Base-by-base conservation (phyloP, 1,284 basidiomycete genomes). In the Coriolopsis trogii region DNA sequence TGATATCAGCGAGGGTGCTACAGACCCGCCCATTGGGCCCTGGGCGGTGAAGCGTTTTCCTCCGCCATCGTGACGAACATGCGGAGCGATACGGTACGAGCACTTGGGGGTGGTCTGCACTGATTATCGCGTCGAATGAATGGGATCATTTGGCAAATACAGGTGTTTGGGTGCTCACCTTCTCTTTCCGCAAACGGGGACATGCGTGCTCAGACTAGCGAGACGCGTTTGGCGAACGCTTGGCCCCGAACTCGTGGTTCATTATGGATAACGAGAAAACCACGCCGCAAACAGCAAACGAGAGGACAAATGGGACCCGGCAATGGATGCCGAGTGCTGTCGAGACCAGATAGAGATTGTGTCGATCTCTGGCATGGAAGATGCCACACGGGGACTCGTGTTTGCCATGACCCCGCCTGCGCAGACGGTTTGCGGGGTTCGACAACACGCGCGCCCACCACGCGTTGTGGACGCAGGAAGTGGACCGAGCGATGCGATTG, bases 1-100 rank as follows among this genome's bases (percentile, higher is more conserved):
- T 51, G 58, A 60, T 53, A 61, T 61, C 55, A 47, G 40, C 47
- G 42, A 55, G 43, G 53, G 26, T 44, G 34, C 41, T 33, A n/a
- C 37, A 12, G 6, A n/a, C 42, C 29, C 26, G 25, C 36, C n/a
- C 24, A 43, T 39, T 29, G n/a, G 34, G 41, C 12, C 49, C 29
- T 29, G 34, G 26, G 31, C 29, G 29, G 43, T 30, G 24, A 31
- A 36, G 26, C 38, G 39, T 46, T 34, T 33, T 46, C 15, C 30
- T 49, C 44, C 30, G 33, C 38, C 21, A 33, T 34, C 21, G 49
- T 30, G 37, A 41, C 21, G 39, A 13, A 24, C 21, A 33, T 41
- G 43, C 31, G 30, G 24, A 39, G 31, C 30, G 37, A 38, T 39
- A 33, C 13, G 29, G 33, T 21, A 21, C 13, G 26, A 23, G 13